Conservation (phyloP, 164 flowering plant genomes). For the Aristolochia contorta region DNA sequence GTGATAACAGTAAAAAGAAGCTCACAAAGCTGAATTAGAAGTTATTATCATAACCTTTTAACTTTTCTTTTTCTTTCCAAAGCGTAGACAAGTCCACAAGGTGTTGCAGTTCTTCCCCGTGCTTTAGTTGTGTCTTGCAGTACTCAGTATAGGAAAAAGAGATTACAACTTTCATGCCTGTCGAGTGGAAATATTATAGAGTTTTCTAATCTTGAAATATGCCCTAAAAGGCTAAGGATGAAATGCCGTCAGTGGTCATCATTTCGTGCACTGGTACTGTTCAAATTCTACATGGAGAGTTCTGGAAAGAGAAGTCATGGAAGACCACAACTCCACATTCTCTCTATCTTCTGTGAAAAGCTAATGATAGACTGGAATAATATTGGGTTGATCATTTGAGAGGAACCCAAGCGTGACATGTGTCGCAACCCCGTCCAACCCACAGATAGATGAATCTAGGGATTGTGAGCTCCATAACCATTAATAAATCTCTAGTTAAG, state of each 20-base stretch:
- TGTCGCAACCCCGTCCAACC: too few relatives aligned
- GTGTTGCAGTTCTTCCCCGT: background rate
- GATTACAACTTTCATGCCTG: background rate
- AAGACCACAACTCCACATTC: slow-evolving; percentile 4
- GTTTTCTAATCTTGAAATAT: background rate
- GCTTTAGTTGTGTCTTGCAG: background rate
- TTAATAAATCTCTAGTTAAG: too few relatives aligned
- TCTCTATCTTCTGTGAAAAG: background rate
- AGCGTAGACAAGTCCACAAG: background rate
- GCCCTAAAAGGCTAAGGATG: background rate
- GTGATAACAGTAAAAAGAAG: too few relatives aligned
- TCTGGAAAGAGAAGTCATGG: too few relatives aligned
- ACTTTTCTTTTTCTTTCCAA: too few relatives aligned
- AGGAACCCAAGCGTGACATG: too few relatives aligned
- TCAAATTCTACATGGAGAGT: too few relatives aligned
- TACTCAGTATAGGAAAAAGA: background rate
- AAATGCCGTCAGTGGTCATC: background rate
- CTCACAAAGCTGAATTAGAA: too few relatives aligned
- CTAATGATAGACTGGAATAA: background rate
- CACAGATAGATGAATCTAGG: too few relatives aligned
- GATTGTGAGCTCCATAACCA: too few relatives aligned
- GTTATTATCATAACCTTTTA: too few relatives aligned
- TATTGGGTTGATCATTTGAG: too few relatives aligned
- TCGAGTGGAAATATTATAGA: background rate
- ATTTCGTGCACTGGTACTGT: background rate